Percentiles rank a stretch among this genome's conserved stretches.
Conservation (phyloP, 495 filamentous ascomycete genomes). For the Trichocladium uniseriatum region DNA sequence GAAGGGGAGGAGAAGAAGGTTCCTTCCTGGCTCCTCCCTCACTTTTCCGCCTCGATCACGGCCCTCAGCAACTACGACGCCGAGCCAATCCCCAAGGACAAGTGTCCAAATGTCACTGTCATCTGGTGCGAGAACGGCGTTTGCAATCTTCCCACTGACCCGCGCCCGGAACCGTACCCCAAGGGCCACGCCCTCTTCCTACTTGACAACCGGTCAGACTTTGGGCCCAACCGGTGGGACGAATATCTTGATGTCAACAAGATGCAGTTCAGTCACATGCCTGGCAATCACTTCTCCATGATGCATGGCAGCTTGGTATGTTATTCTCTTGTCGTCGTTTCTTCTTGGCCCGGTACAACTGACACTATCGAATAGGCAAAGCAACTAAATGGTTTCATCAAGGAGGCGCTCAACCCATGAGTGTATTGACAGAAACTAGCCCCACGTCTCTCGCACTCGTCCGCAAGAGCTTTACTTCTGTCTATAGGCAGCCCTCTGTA, state of each 20-base stretch:
- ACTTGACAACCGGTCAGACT: slow-evolving; percentile 66
- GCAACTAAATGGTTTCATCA: too few species aligned
- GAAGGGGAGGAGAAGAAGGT: slow-evolving; percentile 50
- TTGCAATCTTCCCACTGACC: slow-evolving; percentile 58
- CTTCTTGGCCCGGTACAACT: not conserved
- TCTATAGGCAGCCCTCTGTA: too few species aligned
- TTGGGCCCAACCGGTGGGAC: slow-evolving; percentile 73
- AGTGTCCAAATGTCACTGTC: slow-evolving; percentile 55
- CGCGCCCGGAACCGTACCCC: slow-evolving; percentile 57
- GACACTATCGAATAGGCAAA: not conserved
- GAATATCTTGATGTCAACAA: slow-evolving; percentile 58
- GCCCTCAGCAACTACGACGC: slow-evolving; percentile 65
- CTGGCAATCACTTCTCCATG: slow-evolving; percentile 65
- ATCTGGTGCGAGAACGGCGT: slow-evolving; percentile 81
- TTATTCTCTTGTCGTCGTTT: slow-evolving; percentile 3
- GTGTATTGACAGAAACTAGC: too few species aligned
- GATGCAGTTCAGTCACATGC: slow-evolving; percentile 51
- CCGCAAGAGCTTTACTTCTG: too few species aligned
- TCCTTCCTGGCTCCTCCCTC: slow-evolving; percentile 71
- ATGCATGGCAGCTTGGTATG: slow-evolving; percentile 51
- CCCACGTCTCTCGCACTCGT: too few species aligned
- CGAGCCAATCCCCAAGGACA: slow-evolving; percentile 40
- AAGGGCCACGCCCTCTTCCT: slow-evolving; percentile 72
- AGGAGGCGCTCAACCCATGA: too few species aligned
- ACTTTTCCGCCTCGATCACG: slow-evolving; percentile 69